Base-by-base conservation (phyloP, 371 early-diverging fungal species). In the Blastocladiella emersonii region DNA sequence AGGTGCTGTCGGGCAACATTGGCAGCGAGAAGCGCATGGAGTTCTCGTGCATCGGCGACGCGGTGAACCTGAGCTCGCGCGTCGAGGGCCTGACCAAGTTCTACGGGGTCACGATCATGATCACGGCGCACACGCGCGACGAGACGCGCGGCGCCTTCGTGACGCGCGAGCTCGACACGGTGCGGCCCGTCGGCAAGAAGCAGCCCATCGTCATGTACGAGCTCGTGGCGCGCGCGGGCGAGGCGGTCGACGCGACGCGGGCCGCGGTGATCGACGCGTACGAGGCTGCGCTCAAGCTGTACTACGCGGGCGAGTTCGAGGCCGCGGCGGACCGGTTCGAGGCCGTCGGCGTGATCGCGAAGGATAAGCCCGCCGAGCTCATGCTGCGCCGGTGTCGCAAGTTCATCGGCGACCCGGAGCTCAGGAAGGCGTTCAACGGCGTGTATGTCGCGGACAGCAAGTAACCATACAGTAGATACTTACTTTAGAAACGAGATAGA, bases 21-120 rank as follows among this genome's bases (percentile, higher is more conserved):
- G 77, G 77, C 7, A 72, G 72, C 19, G 63, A 69, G 8, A 77
- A 77, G 62, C 69, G 77, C n/a, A 75, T 77, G 75, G 77, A 77
- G 59, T 77, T 73, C 63, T 70, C 68, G 19, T 73, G 73, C 60
- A 77, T 77, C 37, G 77, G 77, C 5, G 77, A 75, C 63, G 71
- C 74, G 1, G 75, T 75, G 25, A 77, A 75, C 64, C 63, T 75
- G 49, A 71, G 75, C 2, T 73, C 74, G 3, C 64, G 77, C 1
- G 66, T 69, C 7, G 77, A 77, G 64, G 75, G 74, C 4, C 64
- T 76, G 32, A 76, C 76, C 27, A 76, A 77, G 62, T 62, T 57
- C 30, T 76, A 77, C 62, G 65, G 66, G 25, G 68, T 73, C 44
- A 63, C 66, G 13, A 75, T 75, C 45, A 66, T 77, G 19, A 70